phyloP scores from a whole-genome alignment of 768 basidiomycete species.

The Boletus pseudopeckii region DNA sequence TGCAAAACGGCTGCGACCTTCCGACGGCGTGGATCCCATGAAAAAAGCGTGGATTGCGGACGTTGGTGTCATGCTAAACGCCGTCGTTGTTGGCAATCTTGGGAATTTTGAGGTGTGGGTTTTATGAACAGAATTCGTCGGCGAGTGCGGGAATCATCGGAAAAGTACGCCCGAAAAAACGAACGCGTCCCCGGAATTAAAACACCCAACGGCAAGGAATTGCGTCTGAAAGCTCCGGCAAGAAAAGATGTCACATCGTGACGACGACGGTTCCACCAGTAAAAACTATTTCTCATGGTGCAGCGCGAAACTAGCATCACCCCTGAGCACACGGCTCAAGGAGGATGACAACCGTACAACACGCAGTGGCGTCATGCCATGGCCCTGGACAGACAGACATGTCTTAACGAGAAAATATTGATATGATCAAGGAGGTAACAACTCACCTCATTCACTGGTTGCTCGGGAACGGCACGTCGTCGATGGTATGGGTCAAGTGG shows the following conservation, averaged over 20 bases:
- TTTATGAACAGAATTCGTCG: slow-evolving; percentile 8
- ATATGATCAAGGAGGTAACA: slow-evolving; percentile 12
- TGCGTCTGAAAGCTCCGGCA: neutral
- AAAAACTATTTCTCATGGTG: slow-evolving; percentile 19
- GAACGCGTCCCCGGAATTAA: slow-evolving; percentile 1
- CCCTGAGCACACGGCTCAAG: slow-evolving; percentile 17
- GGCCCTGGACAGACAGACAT: slow-evolving; percentile 11
- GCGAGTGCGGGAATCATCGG: slow-evolving; percentile 3
- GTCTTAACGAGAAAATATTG: slow-evolving; percentile 5
- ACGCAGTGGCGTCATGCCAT: slow-evolving; percentile 25
- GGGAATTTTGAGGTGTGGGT: neutral
- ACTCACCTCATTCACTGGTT: slow-evolving; percentile 18
- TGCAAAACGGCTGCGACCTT: slow-evolving; percentile 14
- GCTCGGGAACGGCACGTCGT: slow-evolving; percentile 6
- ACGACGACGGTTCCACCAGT: neutral
- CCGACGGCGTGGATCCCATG: slow-evolving; percentile 5
- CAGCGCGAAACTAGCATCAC: slow-evolving; percentile 13
- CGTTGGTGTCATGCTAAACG: slow-evolving; percentile 12
- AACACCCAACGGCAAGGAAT: neutral
- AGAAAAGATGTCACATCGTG: neutral
- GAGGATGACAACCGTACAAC: slow-evolving; percentile 12
- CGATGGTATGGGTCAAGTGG: neutral
- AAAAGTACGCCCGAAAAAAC: slow-evolving; percentile 3
- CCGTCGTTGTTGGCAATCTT: slow-evolving; percentile 11
- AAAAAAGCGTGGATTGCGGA: slow-evolving; percentile 7